Evolutionary conservation across 2,329 filamentous ascomycete genomes (phyloP), one percentile per base, ranked within the genome.

Genomic region (Calonectria pseudoreteaudii): DNA sequence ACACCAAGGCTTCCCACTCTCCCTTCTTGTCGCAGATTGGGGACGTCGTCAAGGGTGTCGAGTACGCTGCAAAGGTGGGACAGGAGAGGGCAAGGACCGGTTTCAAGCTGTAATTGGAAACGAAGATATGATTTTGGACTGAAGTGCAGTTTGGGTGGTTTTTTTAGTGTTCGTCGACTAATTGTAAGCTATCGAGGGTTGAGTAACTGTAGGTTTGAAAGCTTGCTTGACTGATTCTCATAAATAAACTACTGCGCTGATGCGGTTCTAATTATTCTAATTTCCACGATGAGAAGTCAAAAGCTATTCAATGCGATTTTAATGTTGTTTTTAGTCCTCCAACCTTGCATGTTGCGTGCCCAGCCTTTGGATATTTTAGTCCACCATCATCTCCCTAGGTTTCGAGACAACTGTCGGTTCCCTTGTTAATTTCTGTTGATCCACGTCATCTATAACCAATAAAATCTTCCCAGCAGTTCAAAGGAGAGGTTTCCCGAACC

Each of bases 11-110:
- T 2, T 77, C 75, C 0, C 77, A 79, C 6, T 79, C 75, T 1
- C 70, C 67, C 0, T 79, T 77, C 23, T 49, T 79, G 20, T 79
- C 77, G 0, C 52, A 70, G 14, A 52, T 77, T 0, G 68, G 71
- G 13, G 75, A 76, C 4, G 75, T 75, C 2, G 77, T 74, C 8
- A 64, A 73, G 14, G 77, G 75, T 11, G 8, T 79, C 2, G 75
- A 79, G 38, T 69, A 75, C 31, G 77, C 77, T 4, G 74, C 20
- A 1, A 26, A 74, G 28, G 62, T 70, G 13, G 76, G 69, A 1
- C 67, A 56, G 47, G 47, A 56, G 20, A 70, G 74, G 30, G 72
- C 66, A 16, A 69, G 41, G 30, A 41, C 11, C 9, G 26, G 16
- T 4, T 13, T 38, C n/a, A 60, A 60, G 18, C 23, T 60, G 34